Evolutionary conservation across 2,329 filamentous ascomycete genomes (phyloP).

Genomic region (Bipolaris gigantea): DNA sequence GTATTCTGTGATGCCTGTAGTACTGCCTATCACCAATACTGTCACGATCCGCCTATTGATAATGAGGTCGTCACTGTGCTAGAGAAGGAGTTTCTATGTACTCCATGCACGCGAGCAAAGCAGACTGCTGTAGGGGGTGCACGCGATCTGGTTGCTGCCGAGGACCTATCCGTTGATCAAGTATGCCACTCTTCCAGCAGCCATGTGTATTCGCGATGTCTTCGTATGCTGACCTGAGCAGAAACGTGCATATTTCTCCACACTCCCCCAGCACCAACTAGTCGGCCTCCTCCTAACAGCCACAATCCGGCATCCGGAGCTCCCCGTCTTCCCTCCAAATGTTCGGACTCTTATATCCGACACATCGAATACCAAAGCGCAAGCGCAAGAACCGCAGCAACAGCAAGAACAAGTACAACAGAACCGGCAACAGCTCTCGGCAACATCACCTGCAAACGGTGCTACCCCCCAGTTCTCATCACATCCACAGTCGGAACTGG

Average conservation of each 20-base stretch:
- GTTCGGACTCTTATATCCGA: conserved; percentile 28
- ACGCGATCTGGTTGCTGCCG: conserved; percentile 44
- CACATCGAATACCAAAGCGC: conserved; percentile 15
- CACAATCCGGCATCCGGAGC: conserved; percentile 62
- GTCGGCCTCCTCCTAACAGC: conserved; percentile 67
- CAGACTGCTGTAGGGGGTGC: conserved; percentile 38
- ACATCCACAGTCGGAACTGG: conserved; percentile 27
- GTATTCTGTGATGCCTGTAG: conserved; percentile 86
- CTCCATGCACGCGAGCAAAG: conserved; percentile 54
- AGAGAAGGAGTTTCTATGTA: conserved; percentile 72
- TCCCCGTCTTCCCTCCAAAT: conserved; percentile 64
- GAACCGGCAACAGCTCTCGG: conserved; percentile 13
- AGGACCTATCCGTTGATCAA: conserved; percentile 47
- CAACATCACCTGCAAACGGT: conserved; percentile 38
- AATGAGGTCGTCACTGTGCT: conserved; percentile 68
- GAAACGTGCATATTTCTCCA: conserved; percentile 65
- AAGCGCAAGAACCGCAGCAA: conserved; percentile 8
- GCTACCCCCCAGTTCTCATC: conserved; percentile 28
- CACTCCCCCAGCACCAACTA: conserved; percentile 62
- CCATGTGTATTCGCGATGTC: background rate
- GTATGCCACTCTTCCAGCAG: conserved; percentile 32
- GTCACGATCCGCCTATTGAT: conserved; percentile 75
- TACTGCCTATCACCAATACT: conserved; percentile 77
- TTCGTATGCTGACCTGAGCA: conserved; percentile 37
- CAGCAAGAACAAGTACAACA: conserved; percentile 1